Evolutionary conservation across 73 alveolate genomes (phyloP).

Genomic region (Blepharisma stoltei): DNA sequence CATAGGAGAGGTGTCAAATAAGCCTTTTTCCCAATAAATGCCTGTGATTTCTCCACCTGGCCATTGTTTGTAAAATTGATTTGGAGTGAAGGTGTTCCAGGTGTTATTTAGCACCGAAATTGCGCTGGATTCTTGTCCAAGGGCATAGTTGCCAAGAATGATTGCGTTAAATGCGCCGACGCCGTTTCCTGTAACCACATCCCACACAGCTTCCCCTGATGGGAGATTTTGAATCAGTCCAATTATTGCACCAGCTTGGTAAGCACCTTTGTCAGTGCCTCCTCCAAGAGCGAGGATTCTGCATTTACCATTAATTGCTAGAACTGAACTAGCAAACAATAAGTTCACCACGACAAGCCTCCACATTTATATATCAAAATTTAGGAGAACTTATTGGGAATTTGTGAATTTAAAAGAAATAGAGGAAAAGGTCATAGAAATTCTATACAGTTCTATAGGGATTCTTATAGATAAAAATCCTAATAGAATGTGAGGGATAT

Average conservation of each 20-base stretch:
- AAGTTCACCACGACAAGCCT: background rate
- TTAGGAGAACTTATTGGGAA: too few relatives aligned
- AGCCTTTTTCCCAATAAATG: background rate
- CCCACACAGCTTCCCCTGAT: constrained; percentile 41
- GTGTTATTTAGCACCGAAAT: background rate
- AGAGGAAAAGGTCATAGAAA: too few relatives aligned
- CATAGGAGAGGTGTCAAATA: background rate
- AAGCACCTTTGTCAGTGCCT: constrained; percentile 65
- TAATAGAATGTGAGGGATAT: too few relatives aligned
- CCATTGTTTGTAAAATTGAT: constrained; percentile 13
- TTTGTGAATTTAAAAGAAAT: too few relatives aligned
- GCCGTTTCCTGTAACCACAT: constrained; percentile 42
- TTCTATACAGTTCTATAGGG: too few relatives aligned
- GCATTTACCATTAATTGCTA: constrained; percentile 42
- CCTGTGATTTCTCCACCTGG: constrained; percentile 5
- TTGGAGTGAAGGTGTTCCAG: background rate
- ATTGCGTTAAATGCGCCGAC: constrained; percentile 19
- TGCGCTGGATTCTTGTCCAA: background rate
- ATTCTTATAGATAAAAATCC: too few relatives aligned
- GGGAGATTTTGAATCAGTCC: constrained; percentile 41
- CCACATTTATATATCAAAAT: background rate
- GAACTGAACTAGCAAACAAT: background rate
- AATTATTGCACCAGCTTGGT: constrained; percentile 55
- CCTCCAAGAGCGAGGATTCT: constrained; percentile 58
- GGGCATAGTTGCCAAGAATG: background rate